Conservation (phyloP, 805 yeast genomes). For the Yamadazyma olivae region DNA sequence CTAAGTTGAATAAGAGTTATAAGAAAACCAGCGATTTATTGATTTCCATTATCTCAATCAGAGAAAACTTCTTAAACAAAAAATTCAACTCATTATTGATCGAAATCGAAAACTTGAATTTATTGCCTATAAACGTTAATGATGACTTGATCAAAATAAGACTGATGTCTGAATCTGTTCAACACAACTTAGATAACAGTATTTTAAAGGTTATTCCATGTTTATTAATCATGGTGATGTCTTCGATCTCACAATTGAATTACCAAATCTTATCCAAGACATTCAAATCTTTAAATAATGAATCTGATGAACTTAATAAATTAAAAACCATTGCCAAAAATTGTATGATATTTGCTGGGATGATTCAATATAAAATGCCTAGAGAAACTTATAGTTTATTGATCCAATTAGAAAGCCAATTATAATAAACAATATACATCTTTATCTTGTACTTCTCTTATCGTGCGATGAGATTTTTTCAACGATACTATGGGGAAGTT, state of each 20-base stretch:
- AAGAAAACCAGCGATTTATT: conserved; percentile 65
- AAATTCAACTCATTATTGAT: conserved; percentile 60
- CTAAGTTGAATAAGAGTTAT: conserved; percentile 50
- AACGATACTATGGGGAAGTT: conserved; percentile 6
- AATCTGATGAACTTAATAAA: conserved; percentile 49
- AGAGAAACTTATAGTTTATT: conserved; percentile 72
- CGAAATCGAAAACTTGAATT: conserved; percentile 54
- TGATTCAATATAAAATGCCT: conserved; percentile 92
- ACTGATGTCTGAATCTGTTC: conserved; percentile 57
- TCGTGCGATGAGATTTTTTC: too few species aligned
- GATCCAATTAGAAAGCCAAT: conserved; percentile 55
- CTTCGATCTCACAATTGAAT: conserved; percentile 60
- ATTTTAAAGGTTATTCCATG: conserved; percentile 78
- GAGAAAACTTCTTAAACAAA: conserved; percentile 53
- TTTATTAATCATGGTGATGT: conserved; percentile 77
- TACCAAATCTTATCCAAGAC: conserved; percentile 40
- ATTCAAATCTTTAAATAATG: conserved; percentile 45
- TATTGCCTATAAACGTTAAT: conserved; percentile 56
- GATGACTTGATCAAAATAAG: conserved; percentile 59
- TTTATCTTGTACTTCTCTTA: too few species aligned
- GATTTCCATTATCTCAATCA: conserved; percentile 63
- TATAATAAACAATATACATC: too few species aligned
- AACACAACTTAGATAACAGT: conserved; percentile 64
- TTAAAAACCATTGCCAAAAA: conserved; percentile 67
- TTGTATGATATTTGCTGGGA: conserved; percentile 93